Conservation (phyloP, 139 green algal species). For the Coccomyxa sp. region DNA sequence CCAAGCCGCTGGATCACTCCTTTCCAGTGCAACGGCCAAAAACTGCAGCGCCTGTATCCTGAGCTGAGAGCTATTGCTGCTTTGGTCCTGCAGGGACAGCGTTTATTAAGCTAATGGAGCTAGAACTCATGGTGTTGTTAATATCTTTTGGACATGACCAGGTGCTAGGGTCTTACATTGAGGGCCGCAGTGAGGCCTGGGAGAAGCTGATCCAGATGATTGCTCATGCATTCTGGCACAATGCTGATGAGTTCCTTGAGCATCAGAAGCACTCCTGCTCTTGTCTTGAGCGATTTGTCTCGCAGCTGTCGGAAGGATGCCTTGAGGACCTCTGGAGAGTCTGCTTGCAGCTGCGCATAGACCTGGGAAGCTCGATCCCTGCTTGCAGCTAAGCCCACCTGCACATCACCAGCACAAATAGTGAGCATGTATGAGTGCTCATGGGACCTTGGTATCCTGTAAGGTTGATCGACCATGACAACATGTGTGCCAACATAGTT, state of each 20-base stretch:
- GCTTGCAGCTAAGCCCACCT: not conserved
- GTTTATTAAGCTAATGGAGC: no score
- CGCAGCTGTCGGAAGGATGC: conserved; percentile 57
- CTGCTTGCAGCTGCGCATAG: conserved; percentile 34
- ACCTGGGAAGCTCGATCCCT: not conserved
- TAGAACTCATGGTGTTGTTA: not conserved
- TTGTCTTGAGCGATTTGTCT: conserved; percentile 73
- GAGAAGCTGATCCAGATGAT: conserved; percentile 55
- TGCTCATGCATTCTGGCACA: conserved; percentile 42
- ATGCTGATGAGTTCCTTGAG: conserved; percentile 71
- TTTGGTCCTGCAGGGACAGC: conserved; percentile 53
- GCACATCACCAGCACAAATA: not conserved
- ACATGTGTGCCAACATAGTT: not conserved
- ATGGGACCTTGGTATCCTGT: no score
- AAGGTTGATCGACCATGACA: not conserved
- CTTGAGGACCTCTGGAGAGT: conserved; percentile 54
- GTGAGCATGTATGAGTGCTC: not conserved
- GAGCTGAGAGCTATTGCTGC: conserved; percentile 30
- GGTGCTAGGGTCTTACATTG: conserved; percentile 23
- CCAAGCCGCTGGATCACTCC: conserved; percentile 44
- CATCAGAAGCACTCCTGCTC: conserved; percentile 61
- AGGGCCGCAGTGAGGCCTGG: conserved; percentile 60
- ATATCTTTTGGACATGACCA: not conserved
- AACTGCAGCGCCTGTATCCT: conserved; percentile 94
- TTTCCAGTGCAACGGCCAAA: conserved; percentile 56